Base-by-base conservation (phyloP, 768 basidiomycete genomes). In the Naganishia friedmannii region DNA sequence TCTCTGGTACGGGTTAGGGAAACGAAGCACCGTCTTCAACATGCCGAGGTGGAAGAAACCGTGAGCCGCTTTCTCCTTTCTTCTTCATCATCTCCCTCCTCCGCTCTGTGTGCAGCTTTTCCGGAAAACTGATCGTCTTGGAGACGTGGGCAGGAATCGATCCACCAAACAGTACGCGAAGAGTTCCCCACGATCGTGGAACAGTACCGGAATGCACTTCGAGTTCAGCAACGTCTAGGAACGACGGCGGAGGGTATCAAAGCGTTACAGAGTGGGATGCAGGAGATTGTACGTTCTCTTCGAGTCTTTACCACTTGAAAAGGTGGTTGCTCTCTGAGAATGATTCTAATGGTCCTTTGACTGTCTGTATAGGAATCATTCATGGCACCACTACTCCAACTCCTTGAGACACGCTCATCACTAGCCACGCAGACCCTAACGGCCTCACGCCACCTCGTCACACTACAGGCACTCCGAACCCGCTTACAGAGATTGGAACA, bases 111-210 rank as follows among this genome's bases (percentile, higher is more conserved):
- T 39, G 34, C 34, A 32, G 28, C 28, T 15, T 63, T 37, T 34
- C 34, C 21, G 6, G 15, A 8, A 19, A 10, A 32, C 31, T 37
- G 12, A 23, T 57, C 17, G 8, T 32, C 12, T 2, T 12, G 13
- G 2, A 15, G 10, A 9, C 9, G 21, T 57, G 28, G 21, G n/a
- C 37, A 60, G 57, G 57, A 60, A 42, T 23, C 37, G n/a, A 39
- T 60, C 12, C 60, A 63, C 17, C 29, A 26, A 4, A 46, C 39
- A 21, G 12, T 46, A 6, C n/a, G 42, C 23, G 1, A n/a, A 0
- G 60, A 63, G 23, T 63, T 46, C 26, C 39, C 60, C 0, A 29
- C 60, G 3, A 63, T 63, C n/a, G 60, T 63, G 0, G 42, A 63
- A 12, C 60, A 63, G 26, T 63, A 46, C 42, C 39, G 42, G 7